Percentiles rank a stretch among this genome's conserved stretches.
Conservation (phyloP, 345 rosid species). For the Boechera divaricarpa region DNA sequence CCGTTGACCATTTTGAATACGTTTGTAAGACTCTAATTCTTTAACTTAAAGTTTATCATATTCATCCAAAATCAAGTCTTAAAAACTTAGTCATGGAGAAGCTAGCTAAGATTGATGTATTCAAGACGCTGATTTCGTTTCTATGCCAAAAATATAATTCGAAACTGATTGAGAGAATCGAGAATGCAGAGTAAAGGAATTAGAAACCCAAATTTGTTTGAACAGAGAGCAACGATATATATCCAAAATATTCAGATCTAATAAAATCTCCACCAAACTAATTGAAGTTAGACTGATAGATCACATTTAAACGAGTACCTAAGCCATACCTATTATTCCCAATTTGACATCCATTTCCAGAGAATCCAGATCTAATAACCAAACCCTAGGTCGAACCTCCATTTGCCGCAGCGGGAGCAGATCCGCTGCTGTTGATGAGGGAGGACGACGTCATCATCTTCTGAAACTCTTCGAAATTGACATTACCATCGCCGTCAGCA, state of each 20-base stretch:
- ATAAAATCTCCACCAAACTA: background rate
- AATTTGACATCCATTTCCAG: background rate
- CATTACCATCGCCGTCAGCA: constrained; percentile 82
- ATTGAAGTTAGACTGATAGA: constrained; percentile 24
- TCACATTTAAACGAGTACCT: constrained; percentile 19
- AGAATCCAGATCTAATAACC: constrained; percentile 8
- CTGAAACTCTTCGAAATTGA: constrained; percentile 81
- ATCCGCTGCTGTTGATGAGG: constrained; percentile 22
- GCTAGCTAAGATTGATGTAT: background rate
- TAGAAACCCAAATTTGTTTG: background rate
- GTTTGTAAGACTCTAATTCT: too few species aligned
- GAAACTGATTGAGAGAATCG: background rate
- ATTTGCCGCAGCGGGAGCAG: background rate
- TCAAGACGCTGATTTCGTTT: background rate
- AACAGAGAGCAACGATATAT: constrained; percentile 2
- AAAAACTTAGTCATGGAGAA: too few species aligned
- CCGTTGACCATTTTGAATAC: constrained; percentile 7
- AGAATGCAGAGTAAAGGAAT: background rate
- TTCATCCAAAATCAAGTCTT: too few species aligned
- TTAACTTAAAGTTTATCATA: too few species aligned
- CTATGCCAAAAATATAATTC: background rate
- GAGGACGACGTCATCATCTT: constrained; percentile 70
- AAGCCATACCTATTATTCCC: constrained; percentile 16
- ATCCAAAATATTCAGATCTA: constrained; percentile 4
- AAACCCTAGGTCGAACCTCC: background rate